Evolutionary conservation across 495 filamentous ascomycete species (phyloP).

Genomic region (Baudoinia panamericana): DNA sequence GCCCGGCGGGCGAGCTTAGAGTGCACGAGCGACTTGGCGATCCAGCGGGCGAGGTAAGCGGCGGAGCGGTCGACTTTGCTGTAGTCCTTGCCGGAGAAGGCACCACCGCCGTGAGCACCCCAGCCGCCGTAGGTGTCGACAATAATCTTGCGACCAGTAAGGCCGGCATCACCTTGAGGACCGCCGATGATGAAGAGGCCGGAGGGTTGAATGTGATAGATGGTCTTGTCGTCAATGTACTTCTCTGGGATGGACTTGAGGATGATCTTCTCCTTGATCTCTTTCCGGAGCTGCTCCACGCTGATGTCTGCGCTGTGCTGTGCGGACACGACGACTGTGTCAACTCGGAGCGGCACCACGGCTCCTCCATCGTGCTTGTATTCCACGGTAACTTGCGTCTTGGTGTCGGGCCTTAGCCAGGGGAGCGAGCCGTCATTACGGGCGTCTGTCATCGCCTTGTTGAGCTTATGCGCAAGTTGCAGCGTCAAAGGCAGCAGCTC

Average conservation of each 20-base stretch:
- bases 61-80: constrained; percentile 98
- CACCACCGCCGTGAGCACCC: constrained; percentile 99
- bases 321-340: constrained; percentile 92
- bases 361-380: constrained; percentile 93
- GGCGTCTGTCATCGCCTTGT: constrained; percentile 78
- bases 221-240: constrained; percentile 80
- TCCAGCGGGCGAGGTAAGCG: constrained; percentile 94
- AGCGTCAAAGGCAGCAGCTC: constrained; percentile 91
- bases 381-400: constrained; percentile 98
- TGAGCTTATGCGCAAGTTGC: constrained; percentile 88
- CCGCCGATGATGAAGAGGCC: constrained; percentile 98
- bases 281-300: constrained; percentile 84
- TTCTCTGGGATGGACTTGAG: constrained; percentile 82
- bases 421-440: constrained; percentile 75
- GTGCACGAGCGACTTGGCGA: constrained; percentile 91
- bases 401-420: constrained; percentile 96
- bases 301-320: constrained; percentile 83
- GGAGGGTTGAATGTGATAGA: constrained; percentile 97
- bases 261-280: constrained; percentile 96
- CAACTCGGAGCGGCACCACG: constrained; percentile 80
- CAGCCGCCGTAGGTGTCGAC: constrained; percentile 99
- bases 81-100: constrained; percentile 99
- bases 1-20: constrained; percentile 80
- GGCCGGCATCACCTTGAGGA: constrained; percentile 95
- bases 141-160: constrained; percentile 99